Evolutionary conservation across 2,329 filamentous ascomycete genomes (phyloP).

Genomic region (Ophiocordyceps camponoti-saundersi): DNA sequence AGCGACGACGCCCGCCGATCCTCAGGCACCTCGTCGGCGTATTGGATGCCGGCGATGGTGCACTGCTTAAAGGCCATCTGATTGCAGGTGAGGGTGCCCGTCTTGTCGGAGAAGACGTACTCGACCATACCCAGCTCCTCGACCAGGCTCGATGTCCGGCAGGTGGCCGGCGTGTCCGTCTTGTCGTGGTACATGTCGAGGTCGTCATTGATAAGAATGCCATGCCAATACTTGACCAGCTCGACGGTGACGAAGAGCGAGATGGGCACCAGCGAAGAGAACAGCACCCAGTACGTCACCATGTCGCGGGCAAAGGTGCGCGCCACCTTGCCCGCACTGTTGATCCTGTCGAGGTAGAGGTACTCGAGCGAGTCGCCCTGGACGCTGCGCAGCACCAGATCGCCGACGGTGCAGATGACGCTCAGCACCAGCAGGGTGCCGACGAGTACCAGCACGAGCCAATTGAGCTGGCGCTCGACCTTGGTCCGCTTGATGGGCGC

Average conservation of each 20-base stretch:
- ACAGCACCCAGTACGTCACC: conserved; percentile 96
- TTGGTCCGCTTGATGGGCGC: conserved; percentile 96
- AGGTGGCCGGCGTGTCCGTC: conserved; percentile 88
- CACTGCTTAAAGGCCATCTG: conserved; percentile 98
- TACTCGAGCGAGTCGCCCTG: conserved; percentile 50
- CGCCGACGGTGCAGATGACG: conserved; percentile 78
- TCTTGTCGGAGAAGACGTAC: conserved; percentile 98
- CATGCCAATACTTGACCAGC: conserved; percentile 94
- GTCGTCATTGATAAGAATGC: conserved; percentile 94
- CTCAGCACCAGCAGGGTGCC: conserved; percentile 70
- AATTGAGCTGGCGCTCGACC: conserved; percentile 86
- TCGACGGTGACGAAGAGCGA: conserved; percentile 96
- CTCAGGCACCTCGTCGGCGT: conserved; percentile 81
- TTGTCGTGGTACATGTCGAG: conserved; percentile 96
- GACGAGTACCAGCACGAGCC: conserved; percentile 80
- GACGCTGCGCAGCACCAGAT: conserved; percentile 61
- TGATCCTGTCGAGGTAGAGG: conserved; percentile 47
- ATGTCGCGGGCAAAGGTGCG: conserved; percentile 84
- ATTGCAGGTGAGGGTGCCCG: conserved; percentile 92
- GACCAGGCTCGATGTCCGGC: conserved; percentile 86
- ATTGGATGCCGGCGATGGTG: conserved; percentile 84
- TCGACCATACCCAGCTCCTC: conserved; percentile 97
- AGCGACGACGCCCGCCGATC: conserved; percentile 68
- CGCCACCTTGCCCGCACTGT: conserved; percentile 35
- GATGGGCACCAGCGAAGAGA: conserved; percentile 90